A percentile compares a stretch with the other conserved stretches of the same genome.
Conservation (phyloP, 1,284 basidiomycete species). For the Rhodotorula mucilaginosa region DNA sequence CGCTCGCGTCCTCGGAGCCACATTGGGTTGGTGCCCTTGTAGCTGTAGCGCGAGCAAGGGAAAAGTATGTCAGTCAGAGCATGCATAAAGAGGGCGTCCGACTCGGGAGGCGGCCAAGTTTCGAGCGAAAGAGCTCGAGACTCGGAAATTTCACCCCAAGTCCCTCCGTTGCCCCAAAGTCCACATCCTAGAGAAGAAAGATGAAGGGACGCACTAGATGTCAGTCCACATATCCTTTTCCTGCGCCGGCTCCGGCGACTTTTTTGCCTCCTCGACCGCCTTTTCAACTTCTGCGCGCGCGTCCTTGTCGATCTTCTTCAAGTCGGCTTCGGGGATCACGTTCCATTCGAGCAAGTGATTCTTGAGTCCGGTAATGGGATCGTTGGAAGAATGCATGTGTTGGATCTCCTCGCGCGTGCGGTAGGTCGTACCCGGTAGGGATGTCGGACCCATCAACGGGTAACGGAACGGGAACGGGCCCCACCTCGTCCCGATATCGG, state of each 20-base stretch:
- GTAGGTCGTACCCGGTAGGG: slow-evolving; percentile 74
- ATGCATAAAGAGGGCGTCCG: background rate
- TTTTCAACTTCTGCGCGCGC: slow-evolving; percentile 88
- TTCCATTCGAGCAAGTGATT: slow-evolving; percentile 93
- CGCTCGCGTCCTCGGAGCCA: slow-evolving; percentile 89
- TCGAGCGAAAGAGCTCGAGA: too few species aligned
- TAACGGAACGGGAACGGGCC: too few species aligned
- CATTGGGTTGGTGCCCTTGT: slow-evolving; percentile 82
- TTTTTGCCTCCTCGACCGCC: slow-evolving; percentile 91
- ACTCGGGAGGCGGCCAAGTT: too few species aligned
- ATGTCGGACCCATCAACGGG: too few species aligned
- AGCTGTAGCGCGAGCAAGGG: slow-evolving; percentile 44
- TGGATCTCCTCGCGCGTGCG: slow-evolving; percentile 98
- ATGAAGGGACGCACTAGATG: slow-evolving; percentile 45
- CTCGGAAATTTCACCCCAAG: too few species aligned
- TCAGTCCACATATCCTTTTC: slow-evolving; percentile 81
- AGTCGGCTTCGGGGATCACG: slow-evolving; percentile 79
- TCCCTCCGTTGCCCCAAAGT: too few species aligned
- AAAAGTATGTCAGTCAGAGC: too few species aligned
- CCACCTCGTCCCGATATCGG: too few species aligned
- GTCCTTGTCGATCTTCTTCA: slow-evolving; percentile 91
- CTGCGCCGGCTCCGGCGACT: slow-evolving; percentile 70
- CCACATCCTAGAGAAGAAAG: too few species aligned
- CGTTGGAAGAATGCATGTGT: slow-evolving; percentile 89
- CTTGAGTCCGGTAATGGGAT: slow-evolving; percentile 86